Percentiles rank a stretch among this genome's conserved stretches.
phyloP scores from a whole-genome alignment of 2,329 filamentous ascomycete species.

The Ascochyta koolunga region DNA sequence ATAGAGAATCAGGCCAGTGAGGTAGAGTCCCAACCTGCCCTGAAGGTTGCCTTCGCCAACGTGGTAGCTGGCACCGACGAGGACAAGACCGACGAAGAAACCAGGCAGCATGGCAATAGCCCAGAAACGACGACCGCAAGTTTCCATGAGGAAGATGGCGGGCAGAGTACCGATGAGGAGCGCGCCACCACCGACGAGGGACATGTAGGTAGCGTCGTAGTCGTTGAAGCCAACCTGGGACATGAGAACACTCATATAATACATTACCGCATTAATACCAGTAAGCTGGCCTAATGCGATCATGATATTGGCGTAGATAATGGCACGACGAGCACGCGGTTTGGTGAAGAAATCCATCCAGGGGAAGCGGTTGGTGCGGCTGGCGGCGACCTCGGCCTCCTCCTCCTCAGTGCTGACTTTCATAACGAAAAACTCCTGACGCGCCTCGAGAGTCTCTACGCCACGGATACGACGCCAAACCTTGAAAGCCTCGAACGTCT shows the following conservation, averaged over 20 bases:
- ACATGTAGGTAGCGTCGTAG: constrained; percentile 73
- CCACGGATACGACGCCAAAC: constrained; percentile 78
- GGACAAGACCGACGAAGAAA: constrained; percentile 71
- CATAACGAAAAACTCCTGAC: constrained; percentile 76
- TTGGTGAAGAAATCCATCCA: constrained; percentile 78
- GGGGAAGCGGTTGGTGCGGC: constrained; percentile 63
- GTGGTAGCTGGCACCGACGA: constrained; percentile 70
- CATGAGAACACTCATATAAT: constrained; percentile 75
- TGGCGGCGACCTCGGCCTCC: constrained; percentile 57
- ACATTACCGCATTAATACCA: constrained; percentile 73
- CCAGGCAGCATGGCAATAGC: constrained; percentile 73
- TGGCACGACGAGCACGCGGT: constrained; percentile 63
- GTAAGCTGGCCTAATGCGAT: constrained; percentile 77
- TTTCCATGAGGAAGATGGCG: constrained; percentile 73
- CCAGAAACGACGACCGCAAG: constrained; percentile 75
- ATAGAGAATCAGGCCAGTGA: constrained; percentile 65
- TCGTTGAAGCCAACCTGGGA: constrained; percentile 69
- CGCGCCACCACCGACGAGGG: constrained; percentile 68
- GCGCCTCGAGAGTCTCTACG: constrained; percentile 60
- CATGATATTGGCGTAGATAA: constrained; percentile 71
- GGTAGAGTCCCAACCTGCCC: constrained; percentile 64
- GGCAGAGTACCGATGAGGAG: constrained; percentile 72
- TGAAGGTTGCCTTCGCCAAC: constrained; percentile 52
- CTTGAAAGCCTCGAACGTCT: constrained; percentile 64
- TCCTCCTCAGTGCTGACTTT: constrained; percentile 66